phyloP scores from a whole-genome alignment of 176 grass and related monocot species.

The sorghum (Sorghum bicolor) region DNA sequence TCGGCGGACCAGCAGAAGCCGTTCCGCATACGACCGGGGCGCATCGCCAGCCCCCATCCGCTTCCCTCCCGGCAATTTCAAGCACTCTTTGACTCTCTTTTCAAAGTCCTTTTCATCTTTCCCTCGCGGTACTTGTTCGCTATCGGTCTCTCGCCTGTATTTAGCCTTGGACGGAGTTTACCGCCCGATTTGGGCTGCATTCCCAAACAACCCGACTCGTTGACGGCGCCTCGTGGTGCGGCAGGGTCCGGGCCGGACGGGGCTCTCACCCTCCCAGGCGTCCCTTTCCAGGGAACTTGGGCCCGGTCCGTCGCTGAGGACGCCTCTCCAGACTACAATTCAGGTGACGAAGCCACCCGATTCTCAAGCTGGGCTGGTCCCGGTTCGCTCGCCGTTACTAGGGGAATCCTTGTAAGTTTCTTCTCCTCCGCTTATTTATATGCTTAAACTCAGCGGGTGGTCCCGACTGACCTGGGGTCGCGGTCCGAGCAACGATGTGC shows the following conservation, averaged over 20 bases:
- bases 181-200: constrained; percentile 44
- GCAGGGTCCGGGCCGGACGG: constrained; percentile 52
- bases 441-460: too few species aligned
- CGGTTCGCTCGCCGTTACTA: constrained; percentile 45
- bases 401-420: constrained; percentile 36
- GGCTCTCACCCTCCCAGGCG: constrained; percentile 61
- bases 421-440: constrained; percentile 29
- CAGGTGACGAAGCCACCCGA: too few species aligned
- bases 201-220: constrained; percentile 49
- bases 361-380: constrained; percentile 24
- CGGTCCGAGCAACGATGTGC: too few species aligned
- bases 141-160: constrained; percentile 64
- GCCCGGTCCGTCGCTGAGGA: too few species aligned
- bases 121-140: constrained; percentile 30
- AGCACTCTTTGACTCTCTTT: constrained; percentile 63
- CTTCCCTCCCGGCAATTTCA: constrained; percentile 64
- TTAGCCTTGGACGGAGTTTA: constrained; percentile 65
- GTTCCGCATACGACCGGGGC: too few species aligned
- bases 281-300: constrained; percentile 58
- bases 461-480: too few species aligned
- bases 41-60: constrained; percentile 14
- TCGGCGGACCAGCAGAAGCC: too few species aligned
- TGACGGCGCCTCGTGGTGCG: constrained; percentile 50
- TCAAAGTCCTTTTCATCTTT: background rate
- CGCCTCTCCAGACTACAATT: too few species aligned